Percentiles rank a stretch among this genome's conserved stretches.
These are phyloP conservation scores for Xylaria sp. DNA, from an alignment of 2,329 filamentous ascomycete species.

Conservation along the genomic window DNA sequence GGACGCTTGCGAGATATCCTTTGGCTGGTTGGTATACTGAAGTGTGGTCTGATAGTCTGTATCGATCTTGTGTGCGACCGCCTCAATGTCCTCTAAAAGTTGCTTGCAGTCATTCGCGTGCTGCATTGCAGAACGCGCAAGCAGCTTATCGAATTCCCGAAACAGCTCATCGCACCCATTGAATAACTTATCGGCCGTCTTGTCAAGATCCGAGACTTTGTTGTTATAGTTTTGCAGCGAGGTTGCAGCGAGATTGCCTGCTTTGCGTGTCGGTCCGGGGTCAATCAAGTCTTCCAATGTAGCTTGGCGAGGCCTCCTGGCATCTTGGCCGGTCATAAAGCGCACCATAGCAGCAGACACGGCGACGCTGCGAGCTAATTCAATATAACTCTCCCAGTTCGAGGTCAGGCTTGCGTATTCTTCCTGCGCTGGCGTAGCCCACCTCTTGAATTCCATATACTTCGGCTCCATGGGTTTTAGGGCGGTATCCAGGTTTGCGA, in stretches of 20 bases:
- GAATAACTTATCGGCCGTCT: conserved; percentile 54
- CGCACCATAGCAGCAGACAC: conserved; percentile 61
- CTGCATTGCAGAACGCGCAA: conserved; percentile 48
- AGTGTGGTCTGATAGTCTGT: conserved; percentile 78
- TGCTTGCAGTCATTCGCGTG: conserved; percentile 60
- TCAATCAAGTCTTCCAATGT: conserved; percentile 75
- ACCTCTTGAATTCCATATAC: conserved; percentile 63
- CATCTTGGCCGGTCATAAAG: conserved; percentile 54
- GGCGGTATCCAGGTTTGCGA: conserved; percentile 76
- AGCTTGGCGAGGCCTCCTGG: conserved; percentile 42
- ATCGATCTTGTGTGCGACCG: conserved; percentile 77
- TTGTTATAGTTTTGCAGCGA: conserved; percentile 55
- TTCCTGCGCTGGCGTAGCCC: conserved; percentile 61
- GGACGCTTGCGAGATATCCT: conserved; percentile 55
- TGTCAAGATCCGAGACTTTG: conserved; percentile 57
- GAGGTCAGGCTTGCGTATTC: conserved; percentile 61
- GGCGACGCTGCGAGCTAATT: conserved; percentile 57
- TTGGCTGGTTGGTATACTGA: conserved; percentile 58
- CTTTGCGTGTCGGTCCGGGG: conserved; percentile 63
- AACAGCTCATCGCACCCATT: conserved; percentile 57
- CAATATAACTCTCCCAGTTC: conserved; percentile 64
- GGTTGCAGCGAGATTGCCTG: conserved; percentile 58
- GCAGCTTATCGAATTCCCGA: conserved; percentile 56
- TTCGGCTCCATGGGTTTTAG: conserved; percentile 67
- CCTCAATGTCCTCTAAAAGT: conserved; percentile 78